Base-by-base conservation (phyloP, 768 basidiomycete genomes). In the Boletus subcaerulescens region DNA sequence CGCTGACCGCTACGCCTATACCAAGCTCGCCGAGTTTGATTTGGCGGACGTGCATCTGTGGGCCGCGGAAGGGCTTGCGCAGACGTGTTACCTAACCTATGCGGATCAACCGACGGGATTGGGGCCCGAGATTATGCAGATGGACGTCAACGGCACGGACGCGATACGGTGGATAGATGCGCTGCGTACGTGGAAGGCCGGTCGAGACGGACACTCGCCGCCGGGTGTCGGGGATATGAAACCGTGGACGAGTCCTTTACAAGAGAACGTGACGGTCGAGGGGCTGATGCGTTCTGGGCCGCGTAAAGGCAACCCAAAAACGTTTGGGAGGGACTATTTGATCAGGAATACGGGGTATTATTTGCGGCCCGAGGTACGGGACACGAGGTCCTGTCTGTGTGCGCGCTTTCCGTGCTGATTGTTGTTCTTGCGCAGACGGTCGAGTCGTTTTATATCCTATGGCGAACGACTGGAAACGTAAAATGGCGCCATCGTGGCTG, bases 21-120 rank as follows among this genome's bases (percentile, higher is more conserved):
- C 70, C 8, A 65, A 63, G 2, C 72, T 86, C 12, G 60, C 71
- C 14, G 61, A 67, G 8, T 80, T 80, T 55, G 74, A 81, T 53
- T 71, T 87, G 10, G 76, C 76, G 38, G 77, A 86, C n/a, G 56
- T 86, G 15, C 88, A 90, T 64, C 67, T 82, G 48, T 89, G 86
- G 83, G 89, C 83, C 8, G 89, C 89, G 0, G 78, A 89, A 61
- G 88, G 87, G 4, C 73, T 91, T n/a, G 84, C 85, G 24, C 79
- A 87, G 63, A 85, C 83, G 1, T 91, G 89, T 65, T 89, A 82
- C 73, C 57, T 84, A 20, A 77, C 78, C 40, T 91, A 90, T 62
- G 86, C 84, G 0, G 89, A 91, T 64, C 81, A 85, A 62, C 78
- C 82, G 2, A 76, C 80, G 4, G 87, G 89, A 0, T 68, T 91